Percentiles rank a stretch among this genome's conserved stretches.
phyloP scores from a whole-genome alignment of 192 early-diverging fungal species.

The Kickxella alabastrina region DNA sequence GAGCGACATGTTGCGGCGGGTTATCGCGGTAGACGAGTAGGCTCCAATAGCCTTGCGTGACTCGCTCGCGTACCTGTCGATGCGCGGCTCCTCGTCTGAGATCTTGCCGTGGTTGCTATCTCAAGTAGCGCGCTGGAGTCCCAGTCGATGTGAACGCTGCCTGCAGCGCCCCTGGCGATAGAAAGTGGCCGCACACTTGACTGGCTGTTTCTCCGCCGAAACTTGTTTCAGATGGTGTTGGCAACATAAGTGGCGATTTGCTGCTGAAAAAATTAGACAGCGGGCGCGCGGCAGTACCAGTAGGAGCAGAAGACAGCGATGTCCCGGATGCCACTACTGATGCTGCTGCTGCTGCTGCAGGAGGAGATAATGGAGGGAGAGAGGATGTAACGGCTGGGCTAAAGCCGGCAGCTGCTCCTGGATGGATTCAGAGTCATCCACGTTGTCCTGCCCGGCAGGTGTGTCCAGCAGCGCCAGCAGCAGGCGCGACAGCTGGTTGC shows the following conservation, averaged over 20 bases:
- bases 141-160: constrained; percentile 24
- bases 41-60: constrained; percentile 33
- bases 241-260: neutral
- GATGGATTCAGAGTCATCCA: neutral
- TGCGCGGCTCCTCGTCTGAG: constrained; percentile 1
- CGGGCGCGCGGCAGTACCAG: neutral
- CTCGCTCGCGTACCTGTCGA: constrained; percentile 31
- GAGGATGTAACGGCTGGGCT: neutral
- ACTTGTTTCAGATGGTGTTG: neutral
- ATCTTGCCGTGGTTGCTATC: constrained; percentile 17
- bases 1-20: constrained; percentile 4
- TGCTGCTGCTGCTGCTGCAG: neutral
- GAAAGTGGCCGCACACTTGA: too few relatives aligned
- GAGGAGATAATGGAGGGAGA: too few relatives aligned
- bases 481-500: constrained; percentile 25
- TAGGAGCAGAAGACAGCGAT: too few relatives aligned
- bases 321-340: neutral
- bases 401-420: neutral
- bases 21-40: neutral
- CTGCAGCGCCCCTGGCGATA: too few relatives aligned
- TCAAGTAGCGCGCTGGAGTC: constrained; percentile 23
- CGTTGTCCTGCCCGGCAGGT: neutral
- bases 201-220: neutral
- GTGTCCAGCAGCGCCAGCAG: constrained; percentile 27
- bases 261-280: neutral